phyloP scores from a whole-genome alignment of 148 eudicot genomes.

The Tetragonia tetragonoides region DNA sequence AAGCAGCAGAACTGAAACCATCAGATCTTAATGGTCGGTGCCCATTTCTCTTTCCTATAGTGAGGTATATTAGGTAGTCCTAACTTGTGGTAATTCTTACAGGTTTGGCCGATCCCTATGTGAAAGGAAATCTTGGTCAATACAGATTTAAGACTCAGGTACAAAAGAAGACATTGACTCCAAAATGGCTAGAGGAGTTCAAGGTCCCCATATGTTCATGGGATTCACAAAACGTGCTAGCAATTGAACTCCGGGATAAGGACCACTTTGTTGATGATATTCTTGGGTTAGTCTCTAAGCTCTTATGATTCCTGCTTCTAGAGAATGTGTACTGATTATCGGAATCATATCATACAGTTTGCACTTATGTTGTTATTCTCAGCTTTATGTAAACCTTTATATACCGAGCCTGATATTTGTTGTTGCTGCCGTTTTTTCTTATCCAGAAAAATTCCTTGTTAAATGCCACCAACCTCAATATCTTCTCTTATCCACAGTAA shows the following conservation, averaged over 20 bases:
- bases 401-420: too few relatives aligned
- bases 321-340: not conserved
- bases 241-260: conserved; percentile 80
- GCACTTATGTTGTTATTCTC: too few relatives aligned
- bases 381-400: too few relatives aligned
- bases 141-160: conserved; percentile 72
- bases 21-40: conserved; percentile 81
- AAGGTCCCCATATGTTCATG: conserved; percentile 74
- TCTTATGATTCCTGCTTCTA: not conserved
- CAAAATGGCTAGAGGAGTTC: conserved; percentile 92
- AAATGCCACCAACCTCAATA: too few relatives aligned
- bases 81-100: conserved; percentile 35
- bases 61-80: not conserved
- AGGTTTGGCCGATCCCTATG: conserved; percentile 95
- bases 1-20: conserved; percentile 76
- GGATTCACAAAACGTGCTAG: conserved; percentile 61
- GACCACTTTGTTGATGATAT: conserved; percentile 71
- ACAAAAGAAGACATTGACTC: conserved; percentile 73
- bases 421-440: too few relatives aligned
- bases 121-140: conserved; percentile 76
- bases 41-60: not conserved
- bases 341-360: too few relatives aligned
- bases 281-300: conserved; percentile 59
- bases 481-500: too few relatives aligned
- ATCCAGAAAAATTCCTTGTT: not conserved